A percentile compares a stretch with the other conserved stretches of the same genome.
These are phyloP conservation scores for Saraca asoca DNA, from an alignment of 331 rosid species.

Conservation along the genomic window DNA sequence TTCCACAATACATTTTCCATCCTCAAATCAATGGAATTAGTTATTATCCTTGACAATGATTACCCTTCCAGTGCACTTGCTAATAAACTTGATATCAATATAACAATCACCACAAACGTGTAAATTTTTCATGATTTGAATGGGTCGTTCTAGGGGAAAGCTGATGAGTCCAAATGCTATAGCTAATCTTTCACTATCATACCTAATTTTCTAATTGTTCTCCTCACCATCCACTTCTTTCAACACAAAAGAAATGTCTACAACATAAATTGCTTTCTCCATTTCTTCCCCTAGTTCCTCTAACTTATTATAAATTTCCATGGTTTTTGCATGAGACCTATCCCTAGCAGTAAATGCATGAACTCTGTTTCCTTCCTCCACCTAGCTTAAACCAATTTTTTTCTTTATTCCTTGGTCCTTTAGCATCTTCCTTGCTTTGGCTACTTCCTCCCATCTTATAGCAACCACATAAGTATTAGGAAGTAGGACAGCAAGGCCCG, in stretches of 20 bases:
- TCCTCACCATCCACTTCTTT: constrained; percentile 77
- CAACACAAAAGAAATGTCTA: constrained; percentile 82
- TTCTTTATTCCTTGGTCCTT: constrained; percentile 76
- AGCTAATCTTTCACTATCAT: constrained; percentile 89
- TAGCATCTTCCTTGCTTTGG: constrained; percentile 66
- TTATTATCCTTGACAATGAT: constrained; percentile 81
- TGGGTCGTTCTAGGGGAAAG: constrained; percentile 66
- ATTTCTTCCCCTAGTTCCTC: constrained; percentile 74
- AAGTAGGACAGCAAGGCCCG: constrained; percentile 67
- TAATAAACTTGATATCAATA: constrained; percentile 76
- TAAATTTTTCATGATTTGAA: constrained; percentile 88
- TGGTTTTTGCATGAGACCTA: too few species aligned
- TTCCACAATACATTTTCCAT: constrained; percentile 84
- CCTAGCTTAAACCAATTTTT: constrained; percentile 82
- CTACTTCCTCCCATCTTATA: constrained; percentile 88
- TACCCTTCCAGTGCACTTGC: constrained; percentile 71
- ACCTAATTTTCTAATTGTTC: constrained; percentile 62
- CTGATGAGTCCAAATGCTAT: constrained; percentile 74
- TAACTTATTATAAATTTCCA: too few species aligned
- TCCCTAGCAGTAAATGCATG: too few species aligned
- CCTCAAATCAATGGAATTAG: constrained; percentile 83
- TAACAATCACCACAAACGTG: constrained; percentile 95
- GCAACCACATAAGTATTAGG: constrained; percentile 89
- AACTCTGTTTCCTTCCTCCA: too few species aligned
- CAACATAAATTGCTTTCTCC: constrained; percentile 76